Percentiles rank a stretch among this genome's conserved stretches.
Evolutionary conservation across 257 asterid genomes (phyloP).

Genomic region (Phtheirospermum japonicum): DNA sequence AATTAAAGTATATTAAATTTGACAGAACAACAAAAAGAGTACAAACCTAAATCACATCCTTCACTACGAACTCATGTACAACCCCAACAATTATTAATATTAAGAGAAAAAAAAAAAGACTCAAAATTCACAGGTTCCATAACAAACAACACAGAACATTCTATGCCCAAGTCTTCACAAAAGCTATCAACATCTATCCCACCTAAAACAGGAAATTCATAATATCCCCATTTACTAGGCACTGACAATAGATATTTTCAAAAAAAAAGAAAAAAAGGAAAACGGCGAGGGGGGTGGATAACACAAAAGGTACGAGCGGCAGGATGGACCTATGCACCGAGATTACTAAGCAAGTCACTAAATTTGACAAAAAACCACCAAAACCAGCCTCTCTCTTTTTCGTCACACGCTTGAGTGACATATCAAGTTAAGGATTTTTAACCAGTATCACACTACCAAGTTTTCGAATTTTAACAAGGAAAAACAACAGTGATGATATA

Average conservation of each 20-base stretch:
- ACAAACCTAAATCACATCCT: background rate
- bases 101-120: background rate
- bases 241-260: too few relatives aligned
- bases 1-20: background rate
- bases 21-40: background rate
- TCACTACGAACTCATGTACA: too few relatives aligned
- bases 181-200: constrained; percentile 15
- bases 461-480: constrained; percentile 6
- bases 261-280: background rate
- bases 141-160: constrained; percentile 15
- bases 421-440: constrained; percentile 18
- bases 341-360: constrained; percentile 18
- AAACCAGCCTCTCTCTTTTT: constrained; percentile 11
- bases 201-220: constrained; percentile 5
- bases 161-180: constrained; percentile 18
- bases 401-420: background rate
- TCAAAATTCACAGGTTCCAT: constrained; percentile 15
- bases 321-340: constrained; percentile 17
- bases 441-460: constrained; percentile 23
- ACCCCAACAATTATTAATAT: background rate
- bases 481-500: background rate
- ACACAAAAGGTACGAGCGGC: constrained; percentile 4
- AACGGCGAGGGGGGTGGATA: background rate
- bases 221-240: background rate
- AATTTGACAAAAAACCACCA: background rate